phyloP scores from a whole-genome alignment of 2,329 filamentous ascomycete genomes.

The Botryotinia convoluta region DNA sequence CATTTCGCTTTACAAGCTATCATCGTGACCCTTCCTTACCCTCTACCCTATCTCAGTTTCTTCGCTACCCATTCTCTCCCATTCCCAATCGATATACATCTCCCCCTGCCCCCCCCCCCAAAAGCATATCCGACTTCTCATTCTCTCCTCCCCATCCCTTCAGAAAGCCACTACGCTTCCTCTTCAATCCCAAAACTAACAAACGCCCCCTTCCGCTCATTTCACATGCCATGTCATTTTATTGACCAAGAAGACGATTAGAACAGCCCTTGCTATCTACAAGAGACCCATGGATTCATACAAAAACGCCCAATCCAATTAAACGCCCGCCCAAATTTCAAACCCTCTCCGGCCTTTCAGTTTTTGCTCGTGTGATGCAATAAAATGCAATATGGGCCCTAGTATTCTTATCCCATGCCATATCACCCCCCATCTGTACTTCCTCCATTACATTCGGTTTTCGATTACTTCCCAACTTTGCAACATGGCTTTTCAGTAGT shows the following conservation, averaged over 20 bases:
- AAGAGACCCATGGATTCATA: conserved; percentile 2
- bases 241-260: background rate
- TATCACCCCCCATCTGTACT: background rate
- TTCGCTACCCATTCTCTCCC: background rate
- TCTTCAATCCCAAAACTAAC: background rate
- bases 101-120: background rate
- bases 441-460: conserved; percentile 10
- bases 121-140: background rate
- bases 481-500: conserved; percentile 25
- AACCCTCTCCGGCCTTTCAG: background rate
- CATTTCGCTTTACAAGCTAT: background rate
- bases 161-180: background rate
- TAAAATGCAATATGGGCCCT: background rate
- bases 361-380: background rate
- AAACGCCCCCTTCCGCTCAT: background rate
- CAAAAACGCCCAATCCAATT: conserved; percentile 11
- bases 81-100: background rate
- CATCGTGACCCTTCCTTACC: background rate
- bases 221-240: background rate
- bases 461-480: background rate
- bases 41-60: background rate
- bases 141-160: background rate
- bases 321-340: conserved; percentile 21
- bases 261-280: background rate
- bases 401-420: background rate